Evolutionary conservation across 2,329 filamentous ascomycete species (phyloP).

Genomic region (Clarireedia hainanense): DNA sequence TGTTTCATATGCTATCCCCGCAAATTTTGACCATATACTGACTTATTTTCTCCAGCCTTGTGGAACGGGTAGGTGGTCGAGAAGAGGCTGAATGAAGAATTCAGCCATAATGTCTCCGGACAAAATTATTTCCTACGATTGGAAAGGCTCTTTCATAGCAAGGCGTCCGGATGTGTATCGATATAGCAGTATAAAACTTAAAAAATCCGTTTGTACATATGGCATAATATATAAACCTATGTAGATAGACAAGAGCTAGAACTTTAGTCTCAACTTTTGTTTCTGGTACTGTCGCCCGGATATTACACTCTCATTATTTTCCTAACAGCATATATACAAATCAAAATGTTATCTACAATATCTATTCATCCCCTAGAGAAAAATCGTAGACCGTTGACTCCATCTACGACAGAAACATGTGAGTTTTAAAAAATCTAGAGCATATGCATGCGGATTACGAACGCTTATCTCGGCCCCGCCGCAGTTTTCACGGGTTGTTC

Average conservation of each 20-base stretch:
- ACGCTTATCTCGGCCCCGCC: no score
- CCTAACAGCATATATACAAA: no score
- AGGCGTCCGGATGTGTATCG: conserved; percentile 4
- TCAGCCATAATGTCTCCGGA: neutral
- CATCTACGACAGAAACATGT: no score
- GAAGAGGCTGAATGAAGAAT: conserved; percentile 33
- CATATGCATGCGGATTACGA: no score
- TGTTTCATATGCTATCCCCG: conserved; percentile 8
- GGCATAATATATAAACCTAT: neutral
- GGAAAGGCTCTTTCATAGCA: neutral
- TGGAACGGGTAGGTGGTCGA: conserved; percentile 51
- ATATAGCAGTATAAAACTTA: neutral
- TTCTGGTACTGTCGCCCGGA: no score
- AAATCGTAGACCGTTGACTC: no score
- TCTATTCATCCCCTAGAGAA: no score
- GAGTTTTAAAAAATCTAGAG: no score
- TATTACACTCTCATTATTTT: no score
- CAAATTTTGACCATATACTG: conserved; percentile 18
- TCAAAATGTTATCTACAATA: no score
- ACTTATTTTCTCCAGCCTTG: conserved; percentile 34
- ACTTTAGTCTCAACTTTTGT: no score
- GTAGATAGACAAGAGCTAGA: neutral
- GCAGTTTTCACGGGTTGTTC: no score
- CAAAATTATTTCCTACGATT: conserved; percentile 3
- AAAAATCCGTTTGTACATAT: conserved; percentile 4